Evolutionary conservation across 805 yeast species (phyloP), one percentile per base, ranked within the genome.

Genomic region (Saccharomyces kudriavzevii): DNA sequence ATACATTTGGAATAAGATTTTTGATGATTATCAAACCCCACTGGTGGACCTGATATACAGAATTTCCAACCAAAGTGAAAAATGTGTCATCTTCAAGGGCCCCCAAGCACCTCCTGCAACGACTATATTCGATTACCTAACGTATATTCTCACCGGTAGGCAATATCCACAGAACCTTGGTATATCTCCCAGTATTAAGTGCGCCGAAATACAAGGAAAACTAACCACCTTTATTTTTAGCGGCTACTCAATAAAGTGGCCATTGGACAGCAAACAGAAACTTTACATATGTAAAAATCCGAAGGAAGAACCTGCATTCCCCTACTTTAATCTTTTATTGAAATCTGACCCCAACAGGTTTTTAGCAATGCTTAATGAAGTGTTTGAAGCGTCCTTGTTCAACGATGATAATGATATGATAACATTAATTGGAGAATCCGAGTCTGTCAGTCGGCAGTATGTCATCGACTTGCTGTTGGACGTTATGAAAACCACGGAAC

Each of bases 371-470:
- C 67, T 94, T 54, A 85, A 89, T 66, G 96, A 87, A 65, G 85
- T 87, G 8, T 84, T 92, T 63, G 97, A 91, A 66, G 97, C 92
- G 64, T 71, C 86, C 0, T 74, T 80, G 45, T 67, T 92, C 53
- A 89, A 90, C 66, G 89, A 83, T 22, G 83, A 81, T 47, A 77
- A 35, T 35, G 43, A 35, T 9, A 35, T 40, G 45, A 54, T 27
- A 52, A 52, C 31, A 51, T 49, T 11, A 35, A 5, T 1, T 17
- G 53, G 46, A 71, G 53, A 74, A 17, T 8, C 49, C 3, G 17
- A 45, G 5, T 28, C 28, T 6, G 28, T 87, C 4, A 85, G 75
- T 56, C 74, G 98, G 20, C 98, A 92, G 66, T 85, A 84, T 59
- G 79, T 92, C 13, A 71, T 89, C 22, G 92, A 89, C 56, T 80